These are phyloP conservation scores for Starmerella apis DNA, from an alignment of 805 yeast genomes.

Conservation along the genomic window DNA sequence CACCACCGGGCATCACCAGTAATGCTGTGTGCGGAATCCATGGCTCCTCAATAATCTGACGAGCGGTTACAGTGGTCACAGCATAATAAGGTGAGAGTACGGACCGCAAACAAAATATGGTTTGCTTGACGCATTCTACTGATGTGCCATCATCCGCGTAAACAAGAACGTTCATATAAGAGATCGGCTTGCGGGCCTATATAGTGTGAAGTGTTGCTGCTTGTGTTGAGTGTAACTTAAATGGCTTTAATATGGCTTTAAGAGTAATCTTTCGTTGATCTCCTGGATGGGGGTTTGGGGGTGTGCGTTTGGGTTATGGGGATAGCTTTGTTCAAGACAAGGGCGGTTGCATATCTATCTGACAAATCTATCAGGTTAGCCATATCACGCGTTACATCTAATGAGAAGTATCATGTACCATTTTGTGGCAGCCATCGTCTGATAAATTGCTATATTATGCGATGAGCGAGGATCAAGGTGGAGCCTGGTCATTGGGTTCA, in stretches of 20 bases:
- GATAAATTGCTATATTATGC: neutral
- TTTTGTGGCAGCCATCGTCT: neutral
- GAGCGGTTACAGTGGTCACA: conserved; percentile 58
- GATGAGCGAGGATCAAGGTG: conserved; percentile 3
- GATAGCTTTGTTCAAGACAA: neutral
- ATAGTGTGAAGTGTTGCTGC: no score
- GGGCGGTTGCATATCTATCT: neutral
- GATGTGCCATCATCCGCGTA: conserved; percentile 78
- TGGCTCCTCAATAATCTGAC: conserved; percentile 63
- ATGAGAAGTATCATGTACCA: neutral
- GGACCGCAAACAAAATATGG: conserved; percentile 61
- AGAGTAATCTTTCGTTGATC: neutral
- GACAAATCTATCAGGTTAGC: neutral
- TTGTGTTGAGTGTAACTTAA: neutral
- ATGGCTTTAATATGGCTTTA: neutral
- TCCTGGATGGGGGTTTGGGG: conserved; percentile 1
- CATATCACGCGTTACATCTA: neutral
- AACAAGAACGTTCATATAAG: conserved; percentile 59
- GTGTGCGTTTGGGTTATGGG: neutral
- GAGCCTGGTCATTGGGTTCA: conserved; percentile 29
- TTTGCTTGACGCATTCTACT: conserved; percentile 72
- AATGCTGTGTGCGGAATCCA: conserved; percentile 75
- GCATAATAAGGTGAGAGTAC: conserved; percentile 82
- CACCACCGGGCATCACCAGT: conserved; percentile 91
- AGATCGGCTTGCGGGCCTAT: no score